Percentiles rank a stretch among this genome's conserved stretches.
Conservation (phyloP, 2,329 filamentous ascomycete genomes). For the Sordariomycetes sp. region DNA sequence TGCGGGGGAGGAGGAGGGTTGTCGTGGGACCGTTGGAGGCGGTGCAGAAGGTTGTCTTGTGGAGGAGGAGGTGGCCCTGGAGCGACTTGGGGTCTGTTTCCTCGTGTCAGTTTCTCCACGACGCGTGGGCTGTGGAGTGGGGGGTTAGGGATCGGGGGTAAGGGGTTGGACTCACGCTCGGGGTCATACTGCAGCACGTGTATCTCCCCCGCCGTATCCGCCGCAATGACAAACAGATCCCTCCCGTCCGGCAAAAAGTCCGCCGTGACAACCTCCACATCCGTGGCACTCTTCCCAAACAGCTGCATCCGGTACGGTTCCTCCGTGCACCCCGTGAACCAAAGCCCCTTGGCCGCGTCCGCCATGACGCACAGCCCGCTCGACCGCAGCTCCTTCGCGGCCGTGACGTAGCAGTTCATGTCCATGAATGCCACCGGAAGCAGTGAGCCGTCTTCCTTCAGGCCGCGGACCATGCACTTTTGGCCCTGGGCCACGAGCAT, state of each 20-base stretch:
- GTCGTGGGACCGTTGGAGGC: conserved; percentile 64
- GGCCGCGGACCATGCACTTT: conserved; percentile 90
- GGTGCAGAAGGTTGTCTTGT: conserved; percentile 76
- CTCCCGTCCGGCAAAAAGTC: conserved; percentile 83
- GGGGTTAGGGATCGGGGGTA: neutral
- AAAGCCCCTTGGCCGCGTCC: conserved; percentile 85
- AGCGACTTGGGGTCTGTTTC: conserved; percentile 76
- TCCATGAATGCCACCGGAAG: conserved; percentile 95
- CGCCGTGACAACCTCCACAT: conserved; percentile 64
- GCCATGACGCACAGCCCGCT: conserved; percentile 80
- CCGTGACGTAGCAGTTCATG: conserved; percentile 85
- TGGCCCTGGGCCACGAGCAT: conserved; percentile 87
- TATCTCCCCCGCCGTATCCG: conserved; percentile 74
- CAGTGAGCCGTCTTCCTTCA: conserved; percentile 89
- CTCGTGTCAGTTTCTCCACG: neutral
- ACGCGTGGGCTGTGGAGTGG: neutral
- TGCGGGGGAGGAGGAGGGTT: conserved; percentile 51
- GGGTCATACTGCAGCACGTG: conserved; percentile 91
- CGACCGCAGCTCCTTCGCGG: conserved; percentile 73
- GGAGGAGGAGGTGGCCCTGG: conserved; percentile 75
- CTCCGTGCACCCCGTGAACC: conserved; percentile 93
- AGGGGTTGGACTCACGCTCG: conserved; percentile 51
- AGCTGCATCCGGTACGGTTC: conserved; percentile 93
- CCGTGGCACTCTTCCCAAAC: conserved; percentile 74
- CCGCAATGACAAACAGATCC: conserved; percentile 68